Percentiles rank a stretch among this genome's conserved stretches.
phyloP scores from a whole-genome alignment of 352 stramenopile genomes.

The Phytophthora kernoviae region DNA sequence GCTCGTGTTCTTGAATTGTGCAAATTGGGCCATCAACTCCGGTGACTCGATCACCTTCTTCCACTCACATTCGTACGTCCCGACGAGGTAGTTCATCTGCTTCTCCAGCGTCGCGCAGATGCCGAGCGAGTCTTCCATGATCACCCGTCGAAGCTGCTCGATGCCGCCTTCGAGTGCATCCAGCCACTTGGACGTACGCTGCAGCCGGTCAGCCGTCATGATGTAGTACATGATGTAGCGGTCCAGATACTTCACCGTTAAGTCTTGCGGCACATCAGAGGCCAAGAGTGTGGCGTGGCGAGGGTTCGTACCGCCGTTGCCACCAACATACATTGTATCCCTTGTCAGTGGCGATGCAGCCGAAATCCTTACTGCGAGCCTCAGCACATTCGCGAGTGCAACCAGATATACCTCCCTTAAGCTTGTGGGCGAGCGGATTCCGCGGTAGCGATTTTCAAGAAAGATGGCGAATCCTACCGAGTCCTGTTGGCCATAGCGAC shows the following conservation, averaged over 20 bases:
- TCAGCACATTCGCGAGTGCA: conserved; percentile 93
- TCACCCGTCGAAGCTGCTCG: conserved; percentile 55
- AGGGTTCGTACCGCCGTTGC: conserved; percentile 87
- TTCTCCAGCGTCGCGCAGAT: conserved; percentile 79
- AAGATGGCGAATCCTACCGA: conserved; percentile 90
- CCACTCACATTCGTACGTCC: conserved; percentile 95
- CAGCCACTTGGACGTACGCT: conserved; percentile 90
- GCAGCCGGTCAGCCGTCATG: conserved; percentile 70
- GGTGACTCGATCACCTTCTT: conserved; percentile 91
- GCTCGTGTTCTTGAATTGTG: conserved; percentile 92
- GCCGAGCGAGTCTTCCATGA: conserved; percentile 91
- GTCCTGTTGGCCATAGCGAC: conserved; percentile 91
- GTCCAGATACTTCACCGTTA: conserved; percentile 89
- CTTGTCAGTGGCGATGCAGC: conserved; percentile 92
- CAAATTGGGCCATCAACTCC: conserved; percentile 78
- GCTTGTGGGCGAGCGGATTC: conserved; percentile 93
- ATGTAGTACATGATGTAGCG: conserved; percentile 94
- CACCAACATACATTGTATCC: conserved; percentile 93
- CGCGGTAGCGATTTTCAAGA: conserved; percentile 93
- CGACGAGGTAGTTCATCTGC: conserved; percentile 90
- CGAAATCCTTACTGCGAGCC: conserved; percentile 92
- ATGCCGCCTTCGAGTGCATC: conserved; percentile 77
- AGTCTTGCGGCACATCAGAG: conserved; percentile 52
- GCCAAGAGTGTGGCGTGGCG: conserved; percentile 76
- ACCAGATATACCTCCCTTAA: conserved; percentile 90